Evolutionary conservation across 2,329 filamentous ascomycete genomes (phyloP), one percentile per base, ranked within the genome.

Genomic region (Alternaria sp.): DNA sequence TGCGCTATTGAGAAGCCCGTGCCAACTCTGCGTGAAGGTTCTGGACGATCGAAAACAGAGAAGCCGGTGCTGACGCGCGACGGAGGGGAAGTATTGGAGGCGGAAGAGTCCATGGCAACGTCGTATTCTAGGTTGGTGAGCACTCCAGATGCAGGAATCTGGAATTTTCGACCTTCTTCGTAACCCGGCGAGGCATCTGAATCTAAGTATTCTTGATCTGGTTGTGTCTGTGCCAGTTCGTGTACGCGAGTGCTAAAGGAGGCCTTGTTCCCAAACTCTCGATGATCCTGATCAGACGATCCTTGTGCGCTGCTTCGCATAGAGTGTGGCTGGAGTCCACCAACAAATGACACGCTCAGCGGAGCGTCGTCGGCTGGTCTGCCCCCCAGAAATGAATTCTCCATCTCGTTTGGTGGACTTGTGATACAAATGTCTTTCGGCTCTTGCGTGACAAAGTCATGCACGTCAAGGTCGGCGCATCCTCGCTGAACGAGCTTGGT

Each of bases 181-280:
- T 65, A 52, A n/a, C 63, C 49, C 32, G 49, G 50, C 10, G 60
- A 40, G 10, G 67, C 61, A 17, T 32, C 30, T 8, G 61, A 57
- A 13, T 47, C 30, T n/a, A 54, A 47, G 21, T 46, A 32, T 21
- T 21, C 45, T 15, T 66, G 61, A 6, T 67, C 57, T 43, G 59
- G 51, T 10, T 68, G 66, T 26, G 61, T 53, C 36, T 70, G 61
- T 53, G 68, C 70, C 6, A 78, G 67, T 30, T 74, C 67, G 47
- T 77, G 75, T 11, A 80, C 69, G 15, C 78, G 76, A 40, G 77
- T 76, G 50, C 74, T 79, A 47, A 80, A 80, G 3, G 73, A 76
- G 11, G 73, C 71, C 46, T 74, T 76, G 63, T 55, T 74, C 1
- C 66, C 73, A 8, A 72, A 59, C 17, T 68, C 55, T n/a, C 66